Evolutionary conservation across 371 early-diverging fungal genomes (phyloP), one percentile per base, ranked within the genome.

Genomic region (Mortierella sp.): DNA sequence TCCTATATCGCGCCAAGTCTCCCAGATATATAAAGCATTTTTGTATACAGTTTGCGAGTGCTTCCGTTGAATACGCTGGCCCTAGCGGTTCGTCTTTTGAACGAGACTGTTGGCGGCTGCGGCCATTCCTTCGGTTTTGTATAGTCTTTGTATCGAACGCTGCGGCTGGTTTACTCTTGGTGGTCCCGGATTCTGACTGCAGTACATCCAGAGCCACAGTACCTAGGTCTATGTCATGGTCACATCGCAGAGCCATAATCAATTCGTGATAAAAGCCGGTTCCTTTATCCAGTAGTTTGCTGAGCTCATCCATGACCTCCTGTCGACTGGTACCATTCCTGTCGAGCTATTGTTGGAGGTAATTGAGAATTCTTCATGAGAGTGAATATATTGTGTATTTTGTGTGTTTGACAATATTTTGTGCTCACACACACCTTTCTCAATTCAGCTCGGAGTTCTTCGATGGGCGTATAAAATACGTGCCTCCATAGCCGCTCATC

Each of bases 11-110:
- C 9, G 84, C 84, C 60, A 86, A 59, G 50, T 86, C 86, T 11
- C 86, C 86, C 22, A 86, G 68, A 62, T 83, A 78, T 11, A 84
- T 76, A 40, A 84, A 75, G 61, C 86, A 86, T n/a, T 79, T 82
- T 68, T 86, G 86, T 15, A 86, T 82, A 50, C 71, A 84, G 32
- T 74, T 83, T 15, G 83, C 77, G 19, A 79, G 36, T n/a, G 79
- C 59, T 55, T 80, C 80, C 22, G 68, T 74, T 2, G 80, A 43
- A 48, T 67, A 74, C 4, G 45, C 21, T 6, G 50, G 13, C 45
- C 62, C 43, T 3, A 47, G 15, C 3, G 55, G n/a, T n/a, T 77
- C 73, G 1, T 77, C 78, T 45, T 73, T 77, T 6, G 50, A 28
- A 2, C 72, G 69, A 16, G 72, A 66, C 13, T 68, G 78, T 38